Percentiles rank a stretch among this genome's conserved stretches.
Evolutionary conservation across 441 rosid genomes (phyloP).

Genomic region (Erysimum pusillum): DNA sequence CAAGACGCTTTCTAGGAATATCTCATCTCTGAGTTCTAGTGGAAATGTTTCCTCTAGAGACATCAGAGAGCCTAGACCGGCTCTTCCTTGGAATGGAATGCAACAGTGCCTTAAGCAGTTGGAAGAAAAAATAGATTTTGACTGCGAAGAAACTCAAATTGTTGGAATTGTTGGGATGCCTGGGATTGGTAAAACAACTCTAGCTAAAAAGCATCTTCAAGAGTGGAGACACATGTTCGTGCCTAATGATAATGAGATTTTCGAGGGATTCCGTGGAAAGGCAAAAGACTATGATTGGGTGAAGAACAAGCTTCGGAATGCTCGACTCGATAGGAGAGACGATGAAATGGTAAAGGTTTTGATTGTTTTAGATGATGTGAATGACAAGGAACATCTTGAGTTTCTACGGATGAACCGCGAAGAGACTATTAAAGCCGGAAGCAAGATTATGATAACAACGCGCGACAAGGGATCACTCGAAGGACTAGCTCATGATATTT

Average conservation of each 20-base stretch:
- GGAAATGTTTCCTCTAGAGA: no score
- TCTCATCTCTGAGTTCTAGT: no score
- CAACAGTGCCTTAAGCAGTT: neutral
- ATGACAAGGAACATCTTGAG: neutral
- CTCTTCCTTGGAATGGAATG: no score
- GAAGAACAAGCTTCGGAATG: neutral
- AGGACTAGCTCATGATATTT: neutral
- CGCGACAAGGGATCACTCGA: neutral
- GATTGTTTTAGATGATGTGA: neutral
- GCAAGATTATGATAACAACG: constrained; percentile 27
- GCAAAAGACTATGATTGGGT: neutral
- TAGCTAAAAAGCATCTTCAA: neutral
- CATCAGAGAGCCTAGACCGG: no score
- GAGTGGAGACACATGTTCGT: neutral
- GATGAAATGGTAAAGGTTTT: neutral
- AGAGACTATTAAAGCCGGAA: neutral
- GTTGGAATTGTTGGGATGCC: constrained; percentile 32
- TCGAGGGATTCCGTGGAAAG: neutral
- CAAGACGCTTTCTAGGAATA: no score
- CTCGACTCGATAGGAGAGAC: neutral
- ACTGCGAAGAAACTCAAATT: neutral
- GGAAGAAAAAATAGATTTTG: neutral
- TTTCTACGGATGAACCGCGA: neutral
- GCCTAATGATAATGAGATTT: neutral
- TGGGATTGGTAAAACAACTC: constrained; percentile 22